A percentile compares a stretch with the other conserved stretches of the same genome.
Evolutionary conservation across 1,139 yeast species (phyloP).

Genomic region (Debaryomyces robertsiae): DNA sequence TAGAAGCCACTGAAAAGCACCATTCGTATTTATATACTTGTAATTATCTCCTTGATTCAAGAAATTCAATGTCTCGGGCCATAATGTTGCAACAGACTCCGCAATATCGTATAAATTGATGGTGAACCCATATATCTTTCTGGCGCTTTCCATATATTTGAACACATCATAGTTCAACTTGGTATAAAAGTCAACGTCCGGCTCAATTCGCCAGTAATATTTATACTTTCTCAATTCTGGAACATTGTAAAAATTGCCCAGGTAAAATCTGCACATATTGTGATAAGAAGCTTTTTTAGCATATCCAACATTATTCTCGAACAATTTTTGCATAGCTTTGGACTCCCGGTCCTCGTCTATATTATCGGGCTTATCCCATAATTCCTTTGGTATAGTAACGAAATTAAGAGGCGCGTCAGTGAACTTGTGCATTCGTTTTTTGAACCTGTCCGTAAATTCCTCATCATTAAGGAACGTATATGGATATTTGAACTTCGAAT

Average conservation of each 20-base stretch:
- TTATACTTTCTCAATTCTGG: slow-evolving; percentile 52
- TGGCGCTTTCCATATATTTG: slow-evolving; percentile 66
- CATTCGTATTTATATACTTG: slow-evolving; percentile 56
- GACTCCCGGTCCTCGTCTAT: slow-evolving; percentile 51
- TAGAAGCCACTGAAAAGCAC: slow-evolving; percentile 73
- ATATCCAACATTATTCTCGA: slow-evolving; percentile 57
- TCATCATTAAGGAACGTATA: slow-evolving; percentile 78
- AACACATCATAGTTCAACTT: slow-evolving; percentile 75
- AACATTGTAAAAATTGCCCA: slow-evolving; percentile 62
- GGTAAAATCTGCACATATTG: slow-evolving; percentile 68
- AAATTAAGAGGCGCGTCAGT: slow-evolving; percentile 59
- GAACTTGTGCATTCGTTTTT: slow-evolving; percentile 35
- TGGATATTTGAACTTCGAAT: slow-evolving; percentile 71
- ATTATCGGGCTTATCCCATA: slow-evolving; percentile 67
- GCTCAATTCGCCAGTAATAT: slow-evolving; percentile 84
- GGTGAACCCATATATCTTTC: slow-evolving; percentile 70
- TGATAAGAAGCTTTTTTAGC: slow-evolving; percentile 68
- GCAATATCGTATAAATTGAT: slow-evolving; percentile 70
- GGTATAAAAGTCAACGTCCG: slow-evolving; percentile 67
- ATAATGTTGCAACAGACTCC: slow-evolving; percentile 59
- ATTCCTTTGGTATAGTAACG: slow-evolving; percentile 53
- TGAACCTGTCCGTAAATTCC: slow-evolving; percentile 63
- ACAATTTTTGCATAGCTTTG: slow-evolving; percentile 41
- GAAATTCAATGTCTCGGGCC: slow-evolving; percentile 70
- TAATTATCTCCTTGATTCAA: slow-evolving; percentile 59